phyloP scores from a whole-genome alignment of 2,329 filamentous ascomycete species.

The Microdochium paspali region DNA sequence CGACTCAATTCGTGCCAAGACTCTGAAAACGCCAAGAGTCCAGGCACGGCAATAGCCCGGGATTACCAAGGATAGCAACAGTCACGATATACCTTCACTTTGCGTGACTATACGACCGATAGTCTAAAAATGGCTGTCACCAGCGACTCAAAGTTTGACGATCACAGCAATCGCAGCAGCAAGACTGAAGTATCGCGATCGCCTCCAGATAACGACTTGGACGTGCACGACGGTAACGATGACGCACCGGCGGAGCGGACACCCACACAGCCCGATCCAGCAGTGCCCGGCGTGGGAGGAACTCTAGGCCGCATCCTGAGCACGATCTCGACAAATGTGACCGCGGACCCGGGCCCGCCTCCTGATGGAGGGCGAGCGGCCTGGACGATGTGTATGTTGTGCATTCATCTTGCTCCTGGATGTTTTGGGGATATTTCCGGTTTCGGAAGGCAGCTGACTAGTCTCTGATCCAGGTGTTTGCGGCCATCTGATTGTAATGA shows the following conservation, averaged over 20 bases:
- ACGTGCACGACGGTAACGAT: background rate
- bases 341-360: conserved; percentile 32
- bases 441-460: too few species aligned
- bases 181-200: too few species aligned
- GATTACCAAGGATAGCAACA: background rate
- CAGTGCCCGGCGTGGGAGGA: conserved; percentile 14
- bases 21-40: too few species aligned
- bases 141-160: background rate
- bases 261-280: conserved; percentile 11
- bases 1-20: too few species aligned
- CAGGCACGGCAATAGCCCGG: too few species aligned
- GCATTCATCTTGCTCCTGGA: background rate
- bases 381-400: conserved; percentile 32
- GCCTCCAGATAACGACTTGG: background rate
- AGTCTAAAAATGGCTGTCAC: background rate
- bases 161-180: background rate
- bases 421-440: too few species aligned
- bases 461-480: conserved; percentile 18
- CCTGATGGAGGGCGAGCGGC: conserved; percentile 39
- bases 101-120: too few species aligned
- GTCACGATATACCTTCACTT: background rate
- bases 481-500: conserved; percentile 37
- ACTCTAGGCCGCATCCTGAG: conserved; percentile 28
- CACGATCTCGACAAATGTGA: conserved; percentile 28
- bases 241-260: background rate